These are phyloP conservation scores for Miscanthus lutarioriparius DNA, from an alignment of 176 grass and related monocot genomes.

Conservation along the genomic window DNA sequence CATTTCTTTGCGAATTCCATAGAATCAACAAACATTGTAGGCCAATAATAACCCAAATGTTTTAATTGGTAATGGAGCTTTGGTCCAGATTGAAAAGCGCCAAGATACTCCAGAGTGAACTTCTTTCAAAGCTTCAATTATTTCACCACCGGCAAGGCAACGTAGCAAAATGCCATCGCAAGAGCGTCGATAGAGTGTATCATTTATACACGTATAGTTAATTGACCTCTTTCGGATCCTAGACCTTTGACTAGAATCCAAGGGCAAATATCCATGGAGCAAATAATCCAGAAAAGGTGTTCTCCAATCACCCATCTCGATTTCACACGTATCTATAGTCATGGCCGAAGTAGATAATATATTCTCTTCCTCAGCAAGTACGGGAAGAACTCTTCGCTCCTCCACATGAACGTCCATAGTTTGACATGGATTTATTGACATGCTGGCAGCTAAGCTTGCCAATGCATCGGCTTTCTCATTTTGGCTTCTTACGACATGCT, in stretches of 20 bases:
- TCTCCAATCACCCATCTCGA: background rate
- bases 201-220: background rate
- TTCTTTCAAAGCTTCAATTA: background rate
- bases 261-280: background rate
- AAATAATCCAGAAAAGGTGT: background rate
- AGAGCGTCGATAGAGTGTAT: background rate
- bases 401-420: background rate
- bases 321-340: background rate
- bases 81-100: background rate
- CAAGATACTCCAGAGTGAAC: background rate
- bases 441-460: background rate
- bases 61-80: background rate
- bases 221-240: background rate
- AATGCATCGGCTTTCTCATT: background rate
- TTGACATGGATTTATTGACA: background rate
- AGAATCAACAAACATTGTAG: background rate
- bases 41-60: background rate
- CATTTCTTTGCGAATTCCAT: background rate
- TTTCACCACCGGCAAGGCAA: background rate
- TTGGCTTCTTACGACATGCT: background rate
- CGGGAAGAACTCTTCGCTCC: background rate
- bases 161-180: background rate
- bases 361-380: background rate
- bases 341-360: background rate
- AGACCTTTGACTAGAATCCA: background rate